Evolutionary conservation across 768 basidiomycete species (phyloP).

Genomic region (Bullera alba): DNA sequence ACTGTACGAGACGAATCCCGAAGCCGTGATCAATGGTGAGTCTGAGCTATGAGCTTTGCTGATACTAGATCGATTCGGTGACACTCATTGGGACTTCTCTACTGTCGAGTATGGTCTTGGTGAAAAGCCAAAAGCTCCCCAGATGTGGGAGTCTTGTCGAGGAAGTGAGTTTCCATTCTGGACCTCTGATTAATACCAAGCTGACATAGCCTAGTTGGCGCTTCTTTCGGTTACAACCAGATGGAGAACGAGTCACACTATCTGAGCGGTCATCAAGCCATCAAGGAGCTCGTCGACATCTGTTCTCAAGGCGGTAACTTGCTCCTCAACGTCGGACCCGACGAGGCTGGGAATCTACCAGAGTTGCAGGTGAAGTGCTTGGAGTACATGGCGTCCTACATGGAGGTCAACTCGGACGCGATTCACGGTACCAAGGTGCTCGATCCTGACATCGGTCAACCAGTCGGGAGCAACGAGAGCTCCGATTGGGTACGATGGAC

Average conservation of each 20-base stretch:
- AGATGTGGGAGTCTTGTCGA: background rate
- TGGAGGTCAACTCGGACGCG: background rate
- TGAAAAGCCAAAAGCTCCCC: background rate
- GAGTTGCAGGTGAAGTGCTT: background rate
- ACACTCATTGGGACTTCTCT: background rate
- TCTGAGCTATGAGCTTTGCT: background rate
- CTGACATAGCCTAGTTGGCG: background rate
- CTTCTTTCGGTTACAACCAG: background rate
- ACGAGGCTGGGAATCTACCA: background rate
- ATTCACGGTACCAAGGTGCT: background rate
- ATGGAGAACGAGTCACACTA: background rate
- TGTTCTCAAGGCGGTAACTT: background rate
- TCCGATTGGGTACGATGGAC: background rate
- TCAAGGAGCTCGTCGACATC: background rate
- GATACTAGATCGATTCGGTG: background rate
- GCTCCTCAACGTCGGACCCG: background rate
- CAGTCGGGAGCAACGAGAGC: background rate
- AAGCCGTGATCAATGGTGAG: slow-evolving; percentile 1
- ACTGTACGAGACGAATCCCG: background rate
- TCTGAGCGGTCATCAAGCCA: background rate
- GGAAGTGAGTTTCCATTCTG: background rate
- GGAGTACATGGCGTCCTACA: background rate
- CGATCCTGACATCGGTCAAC: background rate
- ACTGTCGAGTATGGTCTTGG: background rate
- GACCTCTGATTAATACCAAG: no score